Evolutionary conservation across 2,329 filamentous ascomycete genomes (phyloP), one percentile per base, ranked within the genome.

Genomic region (Monilinia fructigena): DNA sequence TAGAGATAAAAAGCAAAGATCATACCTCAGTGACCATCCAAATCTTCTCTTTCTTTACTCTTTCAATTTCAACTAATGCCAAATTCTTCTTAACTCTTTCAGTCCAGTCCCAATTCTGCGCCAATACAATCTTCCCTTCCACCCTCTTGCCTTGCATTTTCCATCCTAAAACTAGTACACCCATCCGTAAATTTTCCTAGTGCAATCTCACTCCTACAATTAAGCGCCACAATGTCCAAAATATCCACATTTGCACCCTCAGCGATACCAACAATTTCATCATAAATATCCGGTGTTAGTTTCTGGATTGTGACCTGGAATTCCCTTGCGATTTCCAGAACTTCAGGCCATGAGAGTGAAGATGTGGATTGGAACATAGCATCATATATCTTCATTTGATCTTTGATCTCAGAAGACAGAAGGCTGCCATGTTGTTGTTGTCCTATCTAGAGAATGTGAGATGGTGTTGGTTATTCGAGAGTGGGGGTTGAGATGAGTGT

Each of bases 71-170:
- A 60, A 72, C 68, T 14, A 72, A 35, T 11, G 69, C 68, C 11
- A 69, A 35, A 66, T 70, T 70, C 40, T 66, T 55, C 31, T 68
- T 65, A 6, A 71, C 68, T 26, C 66, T 68, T 31, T 47, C 55
- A 11, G 68, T 68, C 72, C 70, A 73, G 56, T 74, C 72, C 72
- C 72, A 73, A 55, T 74, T 74, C 59, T 74, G 72, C 16, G 67
- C 71, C 26, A 73, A 60, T 6, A 70, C 14, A 0, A 67, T 16
- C 7, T 38, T 60, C 4, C 20, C 66, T n/a, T 66, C 55, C 5
- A 67, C 50, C 4, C 67, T 6, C 73, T 48, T 23, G 0, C 28
- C 56, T 4, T 60, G 28, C 56, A 60, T 48, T 7, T 18, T 60
- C 56, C 56, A 60, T 23, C 56, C 56, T 12, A 60, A 48, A 48